A percentile compares a stretch with the other conserved stretches of the same genome.
These are phyloP conservation scores for Candida rishiriensis DNA, from an alignment of 805 yeast genomes.

Conservation along the genomic window DNA sequence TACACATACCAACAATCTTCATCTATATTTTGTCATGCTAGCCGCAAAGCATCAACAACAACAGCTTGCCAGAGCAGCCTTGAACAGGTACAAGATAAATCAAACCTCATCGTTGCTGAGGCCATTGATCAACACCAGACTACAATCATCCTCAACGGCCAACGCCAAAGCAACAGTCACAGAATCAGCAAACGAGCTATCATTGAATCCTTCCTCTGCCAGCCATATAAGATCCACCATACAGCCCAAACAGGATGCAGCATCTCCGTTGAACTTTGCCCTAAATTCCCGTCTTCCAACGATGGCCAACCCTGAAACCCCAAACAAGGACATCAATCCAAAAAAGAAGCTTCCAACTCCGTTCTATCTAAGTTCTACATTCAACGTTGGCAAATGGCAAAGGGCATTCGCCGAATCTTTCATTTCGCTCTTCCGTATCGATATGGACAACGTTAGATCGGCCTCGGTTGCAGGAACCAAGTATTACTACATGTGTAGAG, in stretches of 20 bases:
- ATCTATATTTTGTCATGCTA: too few relatives aligned
- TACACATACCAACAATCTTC: too few relatives aligned
- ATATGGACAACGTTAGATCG: constrained; percentile 88
- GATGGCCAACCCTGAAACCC: constrained; percentile 30
- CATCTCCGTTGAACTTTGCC: constrained; percentile 28
- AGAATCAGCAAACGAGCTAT: too few relatives aligned
- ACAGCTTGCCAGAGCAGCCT: too few relatives aligned
- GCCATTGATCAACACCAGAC: too few relatives aligned
- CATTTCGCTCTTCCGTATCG: constrained; percentile 60
- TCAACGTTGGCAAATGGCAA: constrained; percentile 43
- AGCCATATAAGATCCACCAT: too few relatives aligned
- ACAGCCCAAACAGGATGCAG: not conserved
- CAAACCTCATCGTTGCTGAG: too few relatives aligned
- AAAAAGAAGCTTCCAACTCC: constrained; percentile 29
- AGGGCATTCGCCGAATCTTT: constrained; percentile 61
- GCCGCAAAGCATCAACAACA: too few relatives aligned
- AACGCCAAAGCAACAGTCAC: too few relatives aligned
- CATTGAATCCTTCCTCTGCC: too few relatives aligned
- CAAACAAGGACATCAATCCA: constrained; percentile 32
- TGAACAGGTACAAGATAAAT: too few relatives aligned
- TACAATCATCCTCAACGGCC: too few relatives aligned
- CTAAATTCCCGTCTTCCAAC: constrained; percentile 31
- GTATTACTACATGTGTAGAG: constrained; percentile 83
- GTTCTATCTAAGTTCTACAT: constrained; percentile 26
- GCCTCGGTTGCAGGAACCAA: constrained; percentile 92